Base-by-base conservation (phyloP, 176 grass and related monocot genomes). In the Stipa capillata region DNA sequence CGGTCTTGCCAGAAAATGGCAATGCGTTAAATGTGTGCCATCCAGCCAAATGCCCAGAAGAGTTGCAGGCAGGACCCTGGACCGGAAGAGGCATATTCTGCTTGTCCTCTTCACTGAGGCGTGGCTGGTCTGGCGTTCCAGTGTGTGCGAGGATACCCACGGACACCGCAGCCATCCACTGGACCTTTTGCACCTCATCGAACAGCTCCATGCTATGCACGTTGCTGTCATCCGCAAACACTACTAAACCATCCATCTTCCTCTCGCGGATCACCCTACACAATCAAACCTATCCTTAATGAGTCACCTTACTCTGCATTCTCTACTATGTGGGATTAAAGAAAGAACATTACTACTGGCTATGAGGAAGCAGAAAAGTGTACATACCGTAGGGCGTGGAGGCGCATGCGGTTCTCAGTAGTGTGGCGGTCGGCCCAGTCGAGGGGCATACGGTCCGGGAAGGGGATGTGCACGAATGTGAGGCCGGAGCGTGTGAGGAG, bases 121-220 rank as follows among this genome's bases (percentile, higher is more conserved):
- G 91, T 24, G 63, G 57, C 53, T 84, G 74, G 0, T 74, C 79
- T 11, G 85, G 70, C 0, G 51, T 65, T 7, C 93, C 93, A 1
- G 88, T 93, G 44, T 97, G 93, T 1, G 90, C 88, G 31, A 97
- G 83, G 81, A 99, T 99, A 32, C 96, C 96, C 2, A 95, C 55
- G 0, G 96, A 93, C 31, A 93, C 85, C 0, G 90, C 86, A 18
- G 90, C 96, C 90, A 99, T 95, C 96, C 96, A 99, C 73, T 90
- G 84, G 37, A 99, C 92, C 77, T 99, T 99, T 71, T 99, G 96
- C 85, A 91, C 87, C 92, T 99, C 96, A 41, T 99, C 90, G 55
- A 99, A 99, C n/a, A 99, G 84, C 83, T 99, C 96, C 77, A 99
- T 86, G 80, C 72, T 95, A 36, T 99, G 96, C n/a, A 93, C 85